A percentile compares a stretch with the other conserved stretches of the same genome.
These are phyloP conservation scores for Aspergillus saccharolyticus DNA, from an alignment of 495 filamentous ascomycete genomes.

Conservation along the genomic window DNA sequence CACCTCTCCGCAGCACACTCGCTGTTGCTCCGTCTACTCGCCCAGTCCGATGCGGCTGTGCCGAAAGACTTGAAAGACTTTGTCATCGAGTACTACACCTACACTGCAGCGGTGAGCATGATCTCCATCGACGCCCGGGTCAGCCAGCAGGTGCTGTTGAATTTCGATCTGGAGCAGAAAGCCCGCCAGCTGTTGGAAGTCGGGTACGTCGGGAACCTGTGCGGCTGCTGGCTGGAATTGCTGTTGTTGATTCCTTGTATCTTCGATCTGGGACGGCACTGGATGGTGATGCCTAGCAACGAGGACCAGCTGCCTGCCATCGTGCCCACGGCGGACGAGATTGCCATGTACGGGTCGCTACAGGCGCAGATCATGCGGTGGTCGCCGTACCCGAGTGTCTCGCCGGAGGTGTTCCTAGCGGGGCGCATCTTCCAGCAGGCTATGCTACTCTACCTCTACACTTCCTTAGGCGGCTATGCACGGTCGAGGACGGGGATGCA, in stretches of 20 bases:
- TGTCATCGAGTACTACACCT: slow-evolving; percentile 37
- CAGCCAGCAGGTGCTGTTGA: slow-evolving; percentile 29
- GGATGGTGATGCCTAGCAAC: slow-evolving; percentile 23
- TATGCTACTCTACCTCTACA: slow-evolving; percentile 36
- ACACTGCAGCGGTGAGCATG: slow-evolving; percentile 40
- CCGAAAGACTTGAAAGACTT: slow-evolving; percentile 36
- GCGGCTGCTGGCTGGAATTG: slow-evolving; percentile 35
- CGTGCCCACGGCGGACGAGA: slow-evolving; percentile 31
- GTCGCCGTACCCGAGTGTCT: slow-evolving; percentile 29
- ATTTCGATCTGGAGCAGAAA: slow-evolving; percentile 34
- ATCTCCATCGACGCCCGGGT: slow-evolving; percentile 36
- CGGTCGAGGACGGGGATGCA: slow-evolving; percentile 30
- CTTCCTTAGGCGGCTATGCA: slow-evolving; percentile 25
- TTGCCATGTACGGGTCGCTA: slow-evolving; percentile 38
- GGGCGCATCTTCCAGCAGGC: slow-evolving; percentile 35
- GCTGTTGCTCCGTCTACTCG: slow-evolving; percentile 28
- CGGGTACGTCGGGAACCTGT: slow-evolving; percentile 34
- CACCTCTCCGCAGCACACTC: slow-evolving; percentile 33
- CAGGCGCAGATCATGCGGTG: slow-evolving; percentile 33
- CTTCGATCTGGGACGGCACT: slow-evolving; percentile 37
- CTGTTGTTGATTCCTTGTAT: slow-evolving; percentile 34
- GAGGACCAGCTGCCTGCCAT: slow-evolving; percentile 11
- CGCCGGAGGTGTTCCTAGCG: slow-evolving; percentile 29
- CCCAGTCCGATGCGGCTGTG: slow-evolving; percentile 28
- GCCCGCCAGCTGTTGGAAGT: slow-evolving; percentile 27